Evolutionary conservation across 768 basidiomycete species (phyloP), one percentile per base, ranked within the genome.

Genomic region (Lentinula edodes): DNA sequence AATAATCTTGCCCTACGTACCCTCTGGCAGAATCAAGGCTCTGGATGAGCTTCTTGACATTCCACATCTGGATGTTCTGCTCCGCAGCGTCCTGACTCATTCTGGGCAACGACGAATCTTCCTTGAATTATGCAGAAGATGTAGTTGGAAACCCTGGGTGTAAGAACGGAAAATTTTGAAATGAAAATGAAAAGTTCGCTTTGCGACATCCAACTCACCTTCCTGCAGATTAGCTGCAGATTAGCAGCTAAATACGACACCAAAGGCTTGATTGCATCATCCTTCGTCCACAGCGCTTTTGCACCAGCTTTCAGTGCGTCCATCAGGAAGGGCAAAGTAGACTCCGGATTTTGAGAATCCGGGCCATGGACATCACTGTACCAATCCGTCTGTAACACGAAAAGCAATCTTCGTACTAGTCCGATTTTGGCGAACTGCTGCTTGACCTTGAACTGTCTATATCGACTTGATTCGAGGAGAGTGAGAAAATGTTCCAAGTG

Each of bases 21-120:
- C 94, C 94, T 83, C 93, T 86, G 62, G 97, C 95, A 54, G 88
- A 80, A 73, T 98, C 93, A 76, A 98, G 87, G 77, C 92, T 95
- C 84, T 94, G 95, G 80, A 99, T 93, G 78, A 98, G 91, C 80
- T 97, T 98, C 81, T 95, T 94, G 77, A 96, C 89, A 79, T 97
- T 95, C 95, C 92, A 91, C 87, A 94, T 91, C 83, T 93, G 91
- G 72, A 95, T 95, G 73, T 95, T 95, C 78, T 94, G 91, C 79
- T 95, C 93, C 73, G 93, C 93, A 65, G 75, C 75, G 73, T 91
- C 90, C 78, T 88, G 88, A 81, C 84, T 89, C 89, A 90, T 91
- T 68, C 72, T 87, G 81, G 75, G 73, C 72, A 66, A 74, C 67
- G 15, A 52, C 59, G 18, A 48, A 60, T 58, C 45, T 50, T 46